These are phyloP conservation scores for Skeletonema marinoi DNA, from an alignment of 108 stramenopile species.

Conservation along the genomic window DNA sequence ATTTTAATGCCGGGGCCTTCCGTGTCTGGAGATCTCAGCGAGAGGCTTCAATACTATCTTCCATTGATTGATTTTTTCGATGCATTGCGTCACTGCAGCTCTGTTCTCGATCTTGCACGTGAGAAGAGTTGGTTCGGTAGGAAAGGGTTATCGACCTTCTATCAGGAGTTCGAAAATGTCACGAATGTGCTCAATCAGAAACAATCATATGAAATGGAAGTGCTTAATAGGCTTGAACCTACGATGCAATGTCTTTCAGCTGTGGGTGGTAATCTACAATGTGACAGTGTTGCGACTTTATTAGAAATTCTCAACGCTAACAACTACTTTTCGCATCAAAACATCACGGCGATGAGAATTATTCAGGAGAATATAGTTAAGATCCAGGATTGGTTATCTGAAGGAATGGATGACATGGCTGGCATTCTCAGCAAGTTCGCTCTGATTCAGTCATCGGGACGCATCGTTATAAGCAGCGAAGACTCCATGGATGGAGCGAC, in stretches of 20 bases:
- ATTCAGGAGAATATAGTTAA: constrained; percentile 28
- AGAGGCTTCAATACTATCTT: constrained; percentile 5
- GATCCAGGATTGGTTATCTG: constrained; percentile 35
- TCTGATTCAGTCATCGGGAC: constrained; percentile 12
- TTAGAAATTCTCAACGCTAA: background rate
- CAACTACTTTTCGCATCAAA: constrained; percentile 2
- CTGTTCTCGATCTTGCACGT: constrained; percentile 9
- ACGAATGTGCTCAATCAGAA: constrained; percentile 22
- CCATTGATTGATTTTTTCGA: constrained; percentile 12
- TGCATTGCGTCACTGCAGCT: constrained; percentile 13
- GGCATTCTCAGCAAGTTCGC: constrained; percentile 17
- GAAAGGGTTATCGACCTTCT: constrained; percentile 19
- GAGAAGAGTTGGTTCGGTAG: constrained; percentile 28
- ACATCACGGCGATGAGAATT: constrained; percentile 9
- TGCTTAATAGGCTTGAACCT: constrained; percentile 21
- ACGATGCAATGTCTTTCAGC: constrained; percentile 12
- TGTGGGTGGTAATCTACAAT: constrained; percentile 8
- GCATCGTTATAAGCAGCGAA: background rate
- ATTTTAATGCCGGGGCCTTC: background rate
- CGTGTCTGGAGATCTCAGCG: background rate
- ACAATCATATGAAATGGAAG: constrained; percentile 16
- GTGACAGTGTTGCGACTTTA: background rate
- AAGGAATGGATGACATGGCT: constrained; percentile 38
- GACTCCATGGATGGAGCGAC: background rate
- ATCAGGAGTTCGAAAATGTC: constrained; percentile 23